Conservation (phyloP, 1,284 basidiomycete species). For the Mycena citricolor region DNA sequence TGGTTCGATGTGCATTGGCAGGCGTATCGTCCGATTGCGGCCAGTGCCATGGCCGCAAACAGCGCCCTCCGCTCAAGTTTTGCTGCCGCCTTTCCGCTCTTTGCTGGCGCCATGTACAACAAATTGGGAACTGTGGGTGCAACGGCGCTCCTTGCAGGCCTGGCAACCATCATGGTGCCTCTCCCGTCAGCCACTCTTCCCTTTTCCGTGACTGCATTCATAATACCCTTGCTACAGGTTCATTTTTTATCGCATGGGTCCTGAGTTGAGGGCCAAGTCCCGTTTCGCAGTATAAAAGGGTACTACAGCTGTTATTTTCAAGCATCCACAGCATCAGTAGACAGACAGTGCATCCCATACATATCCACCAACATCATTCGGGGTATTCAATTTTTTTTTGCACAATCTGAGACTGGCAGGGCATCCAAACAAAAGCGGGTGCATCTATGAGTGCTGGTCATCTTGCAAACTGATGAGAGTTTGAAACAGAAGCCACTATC, state of each 20-base stretch:
- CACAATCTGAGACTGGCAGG: no score
- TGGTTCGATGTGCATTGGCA: background rate
- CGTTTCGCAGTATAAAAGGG: conserved; percentile 13
- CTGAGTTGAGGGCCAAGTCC: conserved; percentile 14
- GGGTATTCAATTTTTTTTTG: no score
- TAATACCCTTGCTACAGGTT: conserved; percentile 9
- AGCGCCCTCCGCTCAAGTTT: conserved; percentile 65
- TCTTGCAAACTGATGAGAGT: no score
- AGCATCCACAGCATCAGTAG: no score
- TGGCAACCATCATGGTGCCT: conserved; percentile 68
- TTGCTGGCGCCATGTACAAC: conserved; percentile 58
- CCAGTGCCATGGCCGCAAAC: conserved; percentile 76
- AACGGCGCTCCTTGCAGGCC: conserved; percentile 71
- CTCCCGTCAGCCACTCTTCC: conserved; percentile 57
- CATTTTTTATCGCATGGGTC: conserved; percentile 18
- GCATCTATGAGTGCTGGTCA: no score
- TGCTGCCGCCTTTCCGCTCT: conserved; percentile 74
- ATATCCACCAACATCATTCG: no score
- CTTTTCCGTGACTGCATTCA: background rate
- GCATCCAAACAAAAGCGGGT: no score
- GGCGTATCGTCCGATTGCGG: conserved; percentile 77
- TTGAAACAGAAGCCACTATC: no score
- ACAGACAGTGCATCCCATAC: no score
- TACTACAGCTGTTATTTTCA: no score
- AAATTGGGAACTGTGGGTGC: conserved; percentile 72